Evolutionary conservation across 768 basidiomycete species (phyloP), one percentile per base, ranked within the genome.

Genomic region (Kwoniella heveanensis): DNA sequence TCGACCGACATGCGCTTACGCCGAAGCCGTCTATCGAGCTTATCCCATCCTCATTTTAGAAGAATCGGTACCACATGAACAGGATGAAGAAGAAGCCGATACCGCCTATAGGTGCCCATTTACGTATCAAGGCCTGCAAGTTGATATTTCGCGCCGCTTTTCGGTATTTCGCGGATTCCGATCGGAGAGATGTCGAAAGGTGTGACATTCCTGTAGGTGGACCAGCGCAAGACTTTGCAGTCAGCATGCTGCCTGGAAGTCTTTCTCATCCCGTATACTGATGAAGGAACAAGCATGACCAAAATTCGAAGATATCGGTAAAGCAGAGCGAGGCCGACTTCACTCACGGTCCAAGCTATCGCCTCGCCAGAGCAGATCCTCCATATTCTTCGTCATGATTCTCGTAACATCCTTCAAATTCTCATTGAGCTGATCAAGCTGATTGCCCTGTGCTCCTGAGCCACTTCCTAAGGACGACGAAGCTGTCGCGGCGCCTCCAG

Each of bases 341-440:
- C 17, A 71, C 90, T 71, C 76, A 95, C 96, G 85, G 80, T 99
- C 96, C 62, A 99, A 84, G 29, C 92, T 95, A 79, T 99, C 96
- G 26, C 96, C 96, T 79, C 96, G 84, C 96, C 95, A 98, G 53
- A 99, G 82, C 55, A 99, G 83, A 80, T 99, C 96, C 81, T 99
- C 96, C 95, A 99, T 99, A 77, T 99, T 98, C 83, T 99, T 98
- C 9, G 96, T 98, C 96, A 99, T 98, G 81, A 99, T 98, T 68
- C 92, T 84, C 53, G 96, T 97, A 64, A 99, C 96, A 76, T 99
- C 96, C 77, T 96, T 92, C 37, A 99, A 83, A 69, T 99, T 95
- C 73, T 92, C 93, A 74, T 98, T 98, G 50, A 99, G 83, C 80
- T 85, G 89, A 79, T 93, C 92, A 59, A 99, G 80, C 57, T 86